A percentile compares a stretch with the other conserved stretches of the same genome.
Conservation (phyloP, 768 basidiomycete species). For the Lactifluus hygrophoroides region DNA sequence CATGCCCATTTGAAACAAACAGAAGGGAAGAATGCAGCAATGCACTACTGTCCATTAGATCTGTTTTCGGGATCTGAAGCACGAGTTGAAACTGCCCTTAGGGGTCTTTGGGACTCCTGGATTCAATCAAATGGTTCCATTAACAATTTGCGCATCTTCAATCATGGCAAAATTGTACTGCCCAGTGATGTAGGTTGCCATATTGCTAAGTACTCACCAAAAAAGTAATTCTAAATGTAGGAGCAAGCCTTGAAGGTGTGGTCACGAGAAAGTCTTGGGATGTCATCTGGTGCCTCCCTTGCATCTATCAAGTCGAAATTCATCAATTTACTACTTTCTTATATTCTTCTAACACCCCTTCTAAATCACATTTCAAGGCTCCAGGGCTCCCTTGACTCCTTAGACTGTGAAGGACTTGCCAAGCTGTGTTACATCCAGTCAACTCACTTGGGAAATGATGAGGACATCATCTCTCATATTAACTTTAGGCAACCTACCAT, state of each 20-base stretch:
- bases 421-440: background rate
- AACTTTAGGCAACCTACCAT: conserved; percentile 43
- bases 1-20: conserved; percentile 51
- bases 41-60: conserved; percentile 82
- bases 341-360: conserved; percentile 37
- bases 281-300: background rate
- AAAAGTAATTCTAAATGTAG: conserved; percentile 6
- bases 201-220: background rate
- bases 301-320: conserved; percentile 40
- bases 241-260: background rate
- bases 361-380: conserved; percentile 4
- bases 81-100: conserved; percentile 61
- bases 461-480: background rate
- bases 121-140: conserved; percentile 45
- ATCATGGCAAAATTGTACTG: conserved; percentile 47
- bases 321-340: conserved; percentile 37
- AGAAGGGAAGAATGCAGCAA: conserved; percentile 32
- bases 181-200: conserved; percentile 47
- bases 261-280: conserved; percentile 8
- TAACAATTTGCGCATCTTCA: conserved; percentile 83
- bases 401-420: conserved; percentile 17
- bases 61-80: conserved; percentile 63
- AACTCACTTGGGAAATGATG: background rate
- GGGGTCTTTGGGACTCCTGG: conserved; percentile 70
- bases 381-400: conserved; percentile 11